Evolutionary conservation across 2,329 filamentous ascomycete species (phyloP).

Genomic region (Xylariaceae sp.): DNA sequence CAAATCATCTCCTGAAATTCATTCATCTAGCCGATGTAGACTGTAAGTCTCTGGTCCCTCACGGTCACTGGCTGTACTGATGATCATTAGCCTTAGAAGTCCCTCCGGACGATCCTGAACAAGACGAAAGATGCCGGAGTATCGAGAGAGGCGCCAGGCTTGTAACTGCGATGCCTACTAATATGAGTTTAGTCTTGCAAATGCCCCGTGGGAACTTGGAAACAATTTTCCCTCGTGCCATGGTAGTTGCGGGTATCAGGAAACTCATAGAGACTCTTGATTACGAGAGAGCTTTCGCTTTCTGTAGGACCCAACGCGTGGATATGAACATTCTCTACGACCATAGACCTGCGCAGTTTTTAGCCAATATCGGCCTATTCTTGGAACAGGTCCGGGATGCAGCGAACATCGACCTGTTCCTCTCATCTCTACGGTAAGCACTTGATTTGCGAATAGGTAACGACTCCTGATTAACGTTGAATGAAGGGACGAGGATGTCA

Average conservation of each 20-base stretch:
- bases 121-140: slow-evolving; percentile 83
- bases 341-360: slow-evolving; percentile 80
- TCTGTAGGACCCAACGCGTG: slow-evolving; percentile 87
- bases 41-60: slow-evolving; percentile 41
- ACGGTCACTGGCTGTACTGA: neutral
- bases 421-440: slow-evolving; percentile 72
- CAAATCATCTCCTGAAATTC: slow-evolving; percentile 88
- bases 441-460: neutral
- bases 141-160: slow-evolving; percentile 85
- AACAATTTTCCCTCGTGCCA: slow-evolving; percentile 86
- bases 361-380: slow-evolving; percentile 68
- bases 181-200: slow-evolving; percentile 79
- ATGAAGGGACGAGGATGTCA: slow-evolving; percentile 78
- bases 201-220: slow-evolving; percentile 96
- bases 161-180: slow-evolving; percentile 83
- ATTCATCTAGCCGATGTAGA: slow-evolving; percentile 68
- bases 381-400: slow-evolving; percentile 77
- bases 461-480: slow-evolving; percentile 26
- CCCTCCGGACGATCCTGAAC: slow-evolving; percentile 82
- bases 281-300: slow-evolving; percentile 77
- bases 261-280: slow-evolving; percentile 72
- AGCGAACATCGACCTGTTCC: slow-evolving; percentile 81
- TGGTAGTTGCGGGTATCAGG: slow-evolving; percentile 87
- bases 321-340: slow-evolving; percentile 98
- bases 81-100: slow-evolving; percentile 62